Conservation (phyloP, 1,284 basidiomycete genomes). For the Ceratobasidium sp. region DNA sequence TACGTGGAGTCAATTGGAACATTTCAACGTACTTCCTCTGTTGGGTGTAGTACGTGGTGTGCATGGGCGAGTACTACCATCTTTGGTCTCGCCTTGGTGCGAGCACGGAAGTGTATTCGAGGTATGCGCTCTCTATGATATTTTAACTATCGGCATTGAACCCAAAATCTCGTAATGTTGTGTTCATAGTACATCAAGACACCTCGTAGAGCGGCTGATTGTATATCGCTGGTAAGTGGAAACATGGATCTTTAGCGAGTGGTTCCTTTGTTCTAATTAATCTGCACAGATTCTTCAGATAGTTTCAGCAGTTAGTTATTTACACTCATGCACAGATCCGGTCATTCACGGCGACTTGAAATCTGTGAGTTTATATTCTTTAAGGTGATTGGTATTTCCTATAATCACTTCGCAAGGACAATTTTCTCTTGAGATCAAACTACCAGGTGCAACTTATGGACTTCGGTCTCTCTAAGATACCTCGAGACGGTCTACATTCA, state of each 20-base stretch:
- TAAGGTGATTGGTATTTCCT: too few relatives aligned
- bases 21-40: conserved; percentile 15
- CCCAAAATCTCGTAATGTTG: not conserved
- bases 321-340: conserved; percentile 6
- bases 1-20: conserved; percentile 30
- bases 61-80: not conserved
- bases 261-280: too few relatives aligned
- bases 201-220: not conserved
- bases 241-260: not conserved
- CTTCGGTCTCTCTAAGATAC: conserved; percentile 29
- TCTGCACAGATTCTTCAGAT: conserved; percentile 33
- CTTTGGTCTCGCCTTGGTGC: conserved; percentile 34
- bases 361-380: conserved; percentile 6
- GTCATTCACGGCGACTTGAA: conserved; percentile 36
- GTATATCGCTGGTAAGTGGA: conserved; percentile 27
- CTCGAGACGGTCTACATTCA: not conserved
- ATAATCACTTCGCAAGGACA: not conserved
- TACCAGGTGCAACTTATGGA: conserved; percentile 32
- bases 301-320: conserved; percentile 13
- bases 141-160: too few relatives aligned
- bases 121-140: not conserved
- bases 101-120: conserved; percentile 12
- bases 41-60: not conserved
- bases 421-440: conserved; percentile 20
- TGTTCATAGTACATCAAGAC: not conserved